Percentiles rank a stretch among this genome's conserved stretches.
phyloP scores from a whole-genome alignment of 2,329 filamentous ascomycete genomes.

The Parastagonospora nodorum region DNA sequence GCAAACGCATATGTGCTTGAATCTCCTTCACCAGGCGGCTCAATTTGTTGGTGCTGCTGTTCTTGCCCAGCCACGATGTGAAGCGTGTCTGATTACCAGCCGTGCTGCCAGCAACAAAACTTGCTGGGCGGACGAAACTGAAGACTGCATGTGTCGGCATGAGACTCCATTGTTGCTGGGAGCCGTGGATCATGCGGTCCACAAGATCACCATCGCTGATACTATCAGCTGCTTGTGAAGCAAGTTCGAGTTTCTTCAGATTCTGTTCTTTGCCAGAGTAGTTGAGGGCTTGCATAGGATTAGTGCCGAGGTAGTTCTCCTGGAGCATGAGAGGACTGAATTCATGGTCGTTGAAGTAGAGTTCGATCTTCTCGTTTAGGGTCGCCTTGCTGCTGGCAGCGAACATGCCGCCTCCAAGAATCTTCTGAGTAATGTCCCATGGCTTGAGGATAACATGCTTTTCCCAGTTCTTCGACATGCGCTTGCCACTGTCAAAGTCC shows the following conservation, averaged over 20 bases:
- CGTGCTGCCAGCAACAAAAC: conserved; percentile 81
- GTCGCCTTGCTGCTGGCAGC: conserved; percentile 80
- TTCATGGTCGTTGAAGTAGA: conserved; percentile 99
- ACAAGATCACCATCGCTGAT: conserved; percentile 97
- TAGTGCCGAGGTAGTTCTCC: conserved; percentile 91
- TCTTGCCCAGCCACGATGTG: conserved; percentile 92
- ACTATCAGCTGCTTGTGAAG: conserved; percentile 87
- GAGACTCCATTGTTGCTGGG: conserved; percentile 96
- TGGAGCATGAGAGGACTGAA: conserved; percentile 98
- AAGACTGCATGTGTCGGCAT: conserved; percentile 98
- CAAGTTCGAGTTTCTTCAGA: conserved; percentile 82
- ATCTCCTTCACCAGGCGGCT: conserved; percentile 87
- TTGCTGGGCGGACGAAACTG: conserved; percentile 90
- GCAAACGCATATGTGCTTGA: conserved; percentile 94
- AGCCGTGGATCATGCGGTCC: conserved; percentile 97
- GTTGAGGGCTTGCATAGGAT: conserved; percentile 68
- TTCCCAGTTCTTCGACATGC: conserved; percentile 98
- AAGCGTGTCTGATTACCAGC: conserved; percentile 70
- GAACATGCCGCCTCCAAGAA: conserved; percentile 87
- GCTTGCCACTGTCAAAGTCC: conserved; percentile 83
- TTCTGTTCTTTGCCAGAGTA: conserved; percentile 71
- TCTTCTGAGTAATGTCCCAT: conserved; percentile 96
- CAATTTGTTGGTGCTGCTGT: conserved; percentile 78
- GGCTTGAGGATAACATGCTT: conserved; percentile 96
- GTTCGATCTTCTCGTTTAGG: conserved; percentile 95